These are phyloP conservation scores for Aspergillus funiculosus DNA, from an alignment of 495 filamentous ascomycete genomes.

Conservation along the genomic window DNA sequence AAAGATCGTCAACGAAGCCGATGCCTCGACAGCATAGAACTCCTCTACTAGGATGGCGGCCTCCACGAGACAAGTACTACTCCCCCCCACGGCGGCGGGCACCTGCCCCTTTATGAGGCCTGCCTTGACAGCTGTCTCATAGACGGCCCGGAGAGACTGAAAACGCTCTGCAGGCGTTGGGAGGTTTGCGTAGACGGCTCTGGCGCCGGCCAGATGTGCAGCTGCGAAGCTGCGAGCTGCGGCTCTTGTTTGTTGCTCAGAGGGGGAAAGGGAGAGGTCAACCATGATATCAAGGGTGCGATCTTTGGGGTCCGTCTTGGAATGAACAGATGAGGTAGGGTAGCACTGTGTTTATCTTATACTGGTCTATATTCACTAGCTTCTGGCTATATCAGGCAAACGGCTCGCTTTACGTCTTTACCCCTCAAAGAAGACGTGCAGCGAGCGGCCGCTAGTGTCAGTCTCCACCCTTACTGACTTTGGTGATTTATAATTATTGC, in stretches of 20 bases:
- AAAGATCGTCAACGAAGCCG: slow-evolving; percentile 11
- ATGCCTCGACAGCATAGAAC: slow-evolving; percentile 14
- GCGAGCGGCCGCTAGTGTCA: too few species aligned
- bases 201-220: background rate
- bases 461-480: too few species aligned
- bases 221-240: slow-evolving; percentile 7
- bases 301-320: too few species aligned
- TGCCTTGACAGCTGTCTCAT: slow-evolving; percentile 2
- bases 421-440: too few species aligned
- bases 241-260: background rate
- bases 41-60: slow-evolving; percentile 12
- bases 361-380: too few species aligned
- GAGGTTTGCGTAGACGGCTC: background rate
- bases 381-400: too few species aligned
- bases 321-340: too few species aligned
- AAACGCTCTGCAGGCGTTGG: slow-evolving; percentile 7
- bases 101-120: slow-evolving; percentile 11
- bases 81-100: slow-evolving; percentile 2
- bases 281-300: too few species aligned
- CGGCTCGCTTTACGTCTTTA: too few species aligned
- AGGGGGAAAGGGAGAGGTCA: slow-evolving; percentile 3
- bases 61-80: slow-evolving; percentile 3
- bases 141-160: slow-evolving; percentile 7
- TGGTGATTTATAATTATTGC: too few species aligned
- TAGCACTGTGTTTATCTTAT: too few species aligned